phyloP scores from a whole-genome alignment of 208 protist genomes.

The Acanthamoeba royreba region DNA sequence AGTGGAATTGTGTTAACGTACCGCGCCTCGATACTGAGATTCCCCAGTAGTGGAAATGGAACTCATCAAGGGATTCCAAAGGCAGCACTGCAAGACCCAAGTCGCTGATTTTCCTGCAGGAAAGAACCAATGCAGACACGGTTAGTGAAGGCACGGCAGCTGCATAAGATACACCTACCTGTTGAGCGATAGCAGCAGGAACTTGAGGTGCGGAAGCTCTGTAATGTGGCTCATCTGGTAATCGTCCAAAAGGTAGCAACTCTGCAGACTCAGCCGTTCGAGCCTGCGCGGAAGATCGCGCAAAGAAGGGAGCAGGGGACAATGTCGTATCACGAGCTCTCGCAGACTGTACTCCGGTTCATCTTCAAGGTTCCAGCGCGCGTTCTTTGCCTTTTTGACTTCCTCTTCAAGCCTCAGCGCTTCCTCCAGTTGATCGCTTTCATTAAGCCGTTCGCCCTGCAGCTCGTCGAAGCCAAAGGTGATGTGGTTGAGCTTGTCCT shows the following conservation, averaged over 20 bases:
- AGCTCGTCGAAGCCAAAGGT: background rate
- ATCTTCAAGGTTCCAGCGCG: no score
- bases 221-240: background rate
- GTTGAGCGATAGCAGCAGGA: background rate
- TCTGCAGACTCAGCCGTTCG: background rate
- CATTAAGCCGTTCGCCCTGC: background rate
- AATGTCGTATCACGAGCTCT: background rate
- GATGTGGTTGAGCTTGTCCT: background rate
- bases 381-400: background rate
- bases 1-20: no score
- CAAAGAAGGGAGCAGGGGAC: background rate
- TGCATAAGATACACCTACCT: background rate
- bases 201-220: background rate
- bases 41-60: background rate
- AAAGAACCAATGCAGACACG: background rate
- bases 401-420: background rate
- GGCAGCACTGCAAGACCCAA: background rate
- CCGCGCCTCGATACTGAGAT: no score
- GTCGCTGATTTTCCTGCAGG: background rate
- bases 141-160: background rate
- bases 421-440: background rate
- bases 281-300: background rate
- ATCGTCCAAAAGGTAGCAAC: background rate
- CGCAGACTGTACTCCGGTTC: background rate
- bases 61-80: background rate